A percentile compares a stretch with the other conserved stretches of the same genome.
These are phyloP conservation scores for Alnus rubra DNA, from an alignment of 306 rosid genomes.

Conservation along the genomic window DNA sequence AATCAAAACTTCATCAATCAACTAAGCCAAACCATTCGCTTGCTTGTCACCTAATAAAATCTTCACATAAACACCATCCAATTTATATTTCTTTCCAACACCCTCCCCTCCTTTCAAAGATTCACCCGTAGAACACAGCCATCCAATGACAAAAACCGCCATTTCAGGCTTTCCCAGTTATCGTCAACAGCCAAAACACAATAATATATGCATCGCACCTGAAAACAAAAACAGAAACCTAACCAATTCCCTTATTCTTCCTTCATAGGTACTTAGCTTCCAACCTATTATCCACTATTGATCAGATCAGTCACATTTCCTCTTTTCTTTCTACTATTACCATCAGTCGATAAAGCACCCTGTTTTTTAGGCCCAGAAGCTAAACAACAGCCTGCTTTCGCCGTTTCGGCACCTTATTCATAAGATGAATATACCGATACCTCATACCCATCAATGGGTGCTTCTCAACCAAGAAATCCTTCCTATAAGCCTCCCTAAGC, in stretches of 20 bases:
- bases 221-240: background rate
- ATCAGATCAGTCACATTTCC: background rate
- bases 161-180: background rate
- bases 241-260: background rate
- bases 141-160: background rate
- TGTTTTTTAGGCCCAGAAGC: conserved; percentile 4
- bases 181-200: background rate
- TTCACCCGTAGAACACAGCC: background rate
- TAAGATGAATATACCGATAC: conserved; percentile 63
- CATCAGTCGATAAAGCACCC: background rate
- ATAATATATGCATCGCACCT: background rate
- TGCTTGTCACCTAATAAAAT: background rate
- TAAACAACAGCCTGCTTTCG: conserved; percentile 24
- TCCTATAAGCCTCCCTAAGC: conserved; percentile 76
- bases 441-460: conserved; percentile 75
- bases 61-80: background rate
- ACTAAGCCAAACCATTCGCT: background rate
- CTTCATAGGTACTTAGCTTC: background rate
- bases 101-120: background rate
- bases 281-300: background rate
- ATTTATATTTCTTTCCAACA: background rate
- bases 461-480: conserved; percentile 61
- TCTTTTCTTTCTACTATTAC: background rate
- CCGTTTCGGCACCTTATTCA: conserved; percentile 48
- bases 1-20: background rate